Conservation (phyloP, 768 basidiomycete genomes). For the Russula sp. region DNA sequence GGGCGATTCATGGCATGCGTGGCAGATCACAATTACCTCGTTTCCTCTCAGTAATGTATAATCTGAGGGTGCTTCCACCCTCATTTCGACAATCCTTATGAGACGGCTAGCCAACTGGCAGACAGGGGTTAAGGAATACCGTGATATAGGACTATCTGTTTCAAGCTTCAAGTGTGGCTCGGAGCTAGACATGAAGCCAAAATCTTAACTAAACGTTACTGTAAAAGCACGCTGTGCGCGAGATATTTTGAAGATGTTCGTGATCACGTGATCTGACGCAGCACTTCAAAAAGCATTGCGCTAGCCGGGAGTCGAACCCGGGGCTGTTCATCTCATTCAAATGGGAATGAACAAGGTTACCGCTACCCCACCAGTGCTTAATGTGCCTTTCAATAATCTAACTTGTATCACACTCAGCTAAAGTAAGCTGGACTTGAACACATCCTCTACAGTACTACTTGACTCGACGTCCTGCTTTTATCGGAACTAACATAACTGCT, state of each 20-base stretch:
- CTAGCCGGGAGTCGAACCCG: constrained; percentile 60
- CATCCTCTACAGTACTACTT: too few species aligned
- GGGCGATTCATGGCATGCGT: constrained; percentile 3
- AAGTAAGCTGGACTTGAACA: neutral
- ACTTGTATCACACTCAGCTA: neutral
- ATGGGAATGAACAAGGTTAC: constrained; percentile 89
- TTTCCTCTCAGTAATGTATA: constrained; percentile 6
- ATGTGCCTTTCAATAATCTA: neutral
- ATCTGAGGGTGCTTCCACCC: neutral
- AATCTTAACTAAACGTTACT: too few species aligned
- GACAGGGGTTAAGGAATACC: neutral
- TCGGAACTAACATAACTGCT: too few species aligned
- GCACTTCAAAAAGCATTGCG: constrained; percentile 35
- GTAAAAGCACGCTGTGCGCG: too few species aligned
- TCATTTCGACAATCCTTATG: neutral
- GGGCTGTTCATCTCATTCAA: constrained; percentile 45
- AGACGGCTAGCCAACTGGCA: neutral
- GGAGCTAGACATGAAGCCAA: neutral
- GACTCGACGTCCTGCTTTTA: too few species aligned
- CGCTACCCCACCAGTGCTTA: constrained; percentile 60
- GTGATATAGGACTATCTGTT: neutral
- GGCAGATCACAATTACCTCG: neutral
- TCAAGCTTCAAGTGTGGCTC: neutral
- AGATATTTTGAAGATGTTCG: too few species aligned
- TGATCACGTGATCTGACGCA: neutral